A percentile compares a stretch with the other conserved stretches of the same genome.
These are phyloP conservation scores for Paraconiothyrium sp. DNA, from an alignment of 2,329 filamentous ascomycete species.

Conservation along the genomic window DNA sequence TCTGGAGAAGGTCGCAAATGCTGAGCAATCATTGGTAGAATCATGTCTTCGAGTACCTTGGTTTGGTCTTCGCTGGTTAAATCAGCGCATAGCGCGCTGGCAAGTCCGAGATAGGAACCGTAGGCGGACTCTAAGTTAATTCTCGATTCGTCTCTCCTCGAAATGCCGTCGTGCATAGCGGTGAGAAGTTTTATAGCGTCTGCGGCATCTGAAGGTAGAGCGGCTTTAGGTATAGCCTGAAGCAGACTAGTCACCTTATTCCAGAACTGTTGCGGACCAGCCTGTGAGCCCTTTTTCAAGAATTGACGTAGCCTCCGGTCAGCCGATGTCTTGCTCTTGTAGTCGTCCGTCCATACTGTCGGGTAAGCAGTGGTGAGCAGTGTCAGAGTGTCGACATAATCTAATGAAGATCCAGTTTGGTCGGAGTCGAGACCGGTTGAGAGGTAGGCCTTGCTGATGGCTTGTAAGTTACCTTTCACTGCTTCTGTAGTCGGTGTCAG, in stretches of 20 bases:
- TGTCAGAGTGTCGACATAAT: slow-evolving; percentile 74
- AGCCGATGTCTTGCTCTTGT: slow-evolving; percentile 65
- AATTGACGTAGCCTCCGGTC: slow-evolving; percentile 73
- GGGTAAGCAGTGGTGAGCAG: slow-evolving; percentile 72
- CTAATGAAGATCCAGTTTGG: slow-evolving; percentile 77
- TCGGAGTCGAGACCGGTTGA: slow-evolving; percentile 76
- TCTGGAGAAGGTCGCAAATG: slow-evolving; percentile 61
- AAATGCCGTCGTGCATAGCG: slow-evolving; percentile 76
- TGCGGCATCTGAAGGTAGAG: slow-evolving; percentile 64
- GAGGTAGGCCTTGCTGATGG: slow-evolving; percentile 75
- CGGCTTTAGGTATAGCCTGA: slow-evolving; percentile 61
- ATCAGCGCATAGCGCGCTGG: slow-evolving; percentile 57
- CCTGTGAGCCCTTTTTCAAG: slow-evolving; percentile 84
- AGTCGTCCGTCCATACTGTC: slow-evolving; percentile 76
- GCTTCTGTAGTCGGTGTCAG: slow-evolving; percentile 26
- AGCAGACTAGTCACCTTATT: slow-evolving; percentile 71
- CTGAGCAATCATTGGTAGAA: slow-evolving; percentile 64
- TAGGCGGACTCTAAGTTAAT: slow-evolving; percentile 75
- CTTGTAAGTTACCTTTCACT: slow-evolving; percentile 55
- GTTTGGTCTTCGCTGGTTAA: slow-evolving; percentile 56
- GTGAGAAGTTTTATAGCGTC: slow-evolving; percentile 70
- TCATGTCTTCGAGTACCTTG: slow-evolving; percentile 57
- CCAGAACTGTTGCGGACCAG: slow-evolving; percentile 79
- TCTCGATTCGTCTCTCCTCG: slow-evolving; percentile 76
- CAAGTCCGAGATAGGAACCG: slow-evolving; percentile 75